Evolutionary conservation across 768 basidiomycete genomes (phyloP), one percentile per base, ranked within the genome.

Genomic region (Hemileccinum impolitum): DNA sequence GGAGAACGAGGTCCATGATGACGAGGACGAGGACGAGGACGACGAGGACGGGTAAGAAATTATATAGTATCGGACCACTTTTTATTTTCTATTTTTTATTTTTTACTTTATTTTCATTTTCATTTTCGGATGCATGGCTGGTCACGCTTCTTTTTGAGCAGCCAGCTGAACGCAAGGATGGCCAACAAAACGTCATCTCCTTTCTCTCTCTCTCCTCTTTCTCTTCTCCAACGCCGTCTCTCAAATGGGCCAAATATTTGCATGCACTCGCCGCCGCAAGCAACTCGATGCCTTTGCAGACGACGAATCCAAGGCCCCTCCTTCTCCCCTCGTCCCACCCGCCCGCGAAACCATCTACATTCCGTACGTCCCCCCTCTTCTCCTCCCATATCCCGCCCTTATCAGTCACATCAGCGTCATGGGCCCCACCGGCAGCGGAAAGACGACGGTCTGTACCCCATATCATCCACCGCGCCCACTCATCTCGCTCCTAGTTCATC

Each of bases 1-100:
- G 50, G 42, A 97, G 81, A n/a, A 94, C 72, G 65, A 66, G 43
- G 73, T 97, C 94, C 94, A 97, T 97, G 41, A 97, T 97, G 41
- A 36, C 13, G 14, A 23, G 23, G 5, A 19, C 39, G 23, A 23
- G 3, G 23, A 23, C 23, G 23, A 21, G 21, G 17, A 26, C 26
- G 39, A n/a, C n/a, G 31, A 14, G 15, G 5, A 3, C 18, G 35
- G 13, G 12, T 26, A 15, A 12, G 13, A 35, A 38, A 42, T 58
- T 66, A 60, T 66, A 67, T 59, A 15, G 34, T 50, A 66, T 66
- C 65, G 62, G 64, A 36, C 66, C 66, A 67, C 66, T 67, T 68
- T 67, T 60, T 58, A 54, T 52, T 42, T 28, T 23, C n/a, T 23
- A 34, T 28, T n/a, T 37, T 37, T 37, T 37, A 37, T 63, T 60